Base-by-base conservation (phyloP, 345 rosid species). In the Pugionium cornutum region DNA sequence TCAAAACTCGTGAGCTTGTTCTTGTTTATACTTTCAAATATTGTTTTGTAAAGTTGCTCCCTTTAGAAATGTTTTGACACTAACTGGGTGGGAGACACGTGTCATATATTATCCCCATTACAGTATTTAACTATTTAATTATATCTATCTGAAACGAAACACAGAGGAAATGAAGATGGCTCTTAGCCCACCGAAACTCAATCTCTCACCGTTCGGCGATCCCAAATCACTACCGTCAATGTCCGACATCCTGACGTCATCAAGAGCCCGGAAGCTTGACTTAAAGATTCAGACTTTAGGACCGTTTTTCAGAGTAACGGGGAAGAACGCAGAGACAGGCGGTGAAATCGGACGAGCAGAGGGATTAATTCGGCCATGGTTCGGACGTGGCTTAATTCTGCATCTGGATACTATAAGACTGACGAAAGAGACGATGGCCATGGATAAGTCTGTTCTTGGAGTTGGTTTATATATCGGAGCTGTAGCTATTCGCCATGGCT, bases 381-480 rank as follows among this genome's bases (percentile, higher is more conserved):
- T 84, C 8, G 78, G 80, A 11, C 63, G 41, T 6, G 95, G 98
- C 28, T 86, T 77, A 74, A 64, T 92, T 66, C 91, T 89, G 62
- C 98, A 89, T 79, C 50, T 92, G 76, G 94, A 89, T 63, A 86
- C 97, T 2, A 76, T 92, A 44, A 86, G 62, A 62, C 55, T 92
- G 75, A 81, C 72, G 33, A 86, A 78, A 75, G 97, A 89, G 78
- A 89, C 94, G 6, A 39, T 80, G 55, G 83, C 83, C 0, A 82
- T 86, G 91, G 94, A 89, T 58, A 83, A 64, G 37, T 92, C 97
- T 8, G 83, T 88, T 42, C 83, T 89, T 70, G 98, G 98, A 43
- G 84, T 85, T 68, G 97, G 96, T 63, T 77, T 89, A 77, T 83
- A 88, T 62, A 78, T 92, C 29, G 97, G 97, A 79, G 96, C 98